A percentile compares a stretch with the other conserved stretches of the same genome.
Evolutionary conservation across 129 eudicot genomes (phyloP).

Genomic region (Flaveria robusta): DNA sequence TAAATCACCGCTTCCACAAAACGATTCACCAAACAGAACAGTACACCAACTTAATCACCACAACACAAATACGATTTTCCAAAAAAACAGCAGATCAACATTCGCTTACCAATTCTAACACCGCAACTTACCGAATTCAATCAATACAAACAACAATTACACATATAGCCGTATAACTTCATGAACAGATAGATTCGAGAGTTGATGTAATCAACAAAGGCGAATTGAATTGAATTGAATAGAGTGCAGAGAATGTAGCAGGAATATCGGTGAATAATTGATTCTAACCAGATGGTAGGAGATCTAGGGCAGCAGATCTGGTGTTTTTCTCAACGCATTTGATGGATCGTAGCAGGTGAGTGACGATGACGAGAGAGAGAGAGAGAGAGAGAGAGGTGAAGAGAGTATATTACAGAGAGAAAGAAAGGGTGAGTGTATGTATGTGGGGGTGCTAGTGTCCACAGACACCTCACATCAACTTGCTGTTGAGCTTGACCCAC

Average conservation of each 20-base stretch:
- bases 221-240: not conserved
- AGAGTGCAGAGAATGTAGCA: constrained; percentile 21
- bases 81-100: not conserved
- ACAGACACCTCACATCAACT: constrained; percentile 34
- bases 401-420: not conserved
- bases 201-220: not conserved
- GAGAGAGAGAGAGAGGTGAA: not conserved
- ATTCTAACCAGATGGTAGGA: constrained; percentile 5
- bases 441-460: constrained; percentile 28
- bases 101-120: not conserved
- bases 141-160: not conserved
- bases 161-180: not conserved
- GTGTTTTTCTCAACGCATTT: constrained; percentile 40
- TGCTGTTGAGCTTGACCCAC: constrained; percentile 25
- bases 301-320: constrained; percentile 36
- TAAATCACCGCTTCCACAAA: constrained; percentile 5
- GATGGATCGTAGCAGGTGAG: constrained; percentile 55
- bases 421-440: not conserved
- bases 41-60: not conserved
- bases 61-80: not conserved
- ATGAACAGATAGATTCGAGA: constrained; percentile 13
- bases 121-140: not conserved
- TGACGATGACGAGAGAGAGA: constrained; percentile 38
- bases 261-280: not conserved
- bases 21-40: constrained; percentile 3